Percentiles rank a stretch among this genome's conserved stretches.
phyloP scores from a whole-genome alignment of 352 stramenopile genomes.

The Globisporangium megalacanthum region DNA sequence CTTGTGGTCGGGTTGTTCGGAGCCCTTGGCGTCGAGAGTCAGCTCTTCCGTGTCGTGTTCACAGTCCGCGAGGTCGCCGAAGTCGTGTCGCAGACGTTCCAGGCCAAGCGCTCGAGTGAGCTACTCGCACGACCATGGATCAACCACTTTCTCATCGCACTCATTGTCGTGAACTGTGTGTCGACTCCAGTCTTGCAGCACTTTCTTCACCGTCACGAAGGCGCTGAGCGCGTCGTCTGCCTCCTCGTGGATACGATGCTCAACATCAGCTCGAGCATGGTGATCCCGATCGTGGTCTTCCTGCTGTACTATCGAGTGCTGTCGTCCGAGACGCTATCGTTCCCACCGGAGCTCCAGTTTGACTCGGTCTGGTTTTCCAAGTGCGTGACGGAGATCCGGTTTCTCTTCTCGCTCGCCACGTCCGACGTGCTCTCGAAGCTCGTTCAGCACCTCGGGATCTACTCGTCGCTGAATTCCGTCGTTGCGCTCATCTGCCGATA shows the following conservation, averaged over 20 bases:
- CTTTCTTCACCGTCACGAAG: not conserved
- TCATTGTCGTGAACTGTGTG: slow-evolving; percentile 8
- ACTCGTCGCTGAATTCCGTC: slow-evolving; percentile 8
- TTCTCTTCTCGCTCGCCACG: slow-evolving; percentile 14
- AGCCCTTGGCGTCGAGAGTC: slow-evolving; percentile 13
- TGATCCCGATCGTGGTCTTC: slow-evolving; percentile 17
- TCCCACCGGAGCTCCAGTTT: slow-evolving; percentile 15
- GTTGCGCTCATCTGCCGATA: not conserved
- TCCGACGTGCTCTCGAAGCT: slow-evolving; percentile 18
- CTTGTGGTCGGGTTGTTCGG: not conserved
- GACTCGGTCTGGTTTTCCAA: slow-evolving; percentile 21
- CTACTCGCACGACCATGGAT: slow-evolving; percentile 3
- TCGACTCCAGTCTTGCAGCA: slow-evolving; percentile 14
- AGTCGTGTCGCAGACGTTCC: slow-evolving; percentile 11
- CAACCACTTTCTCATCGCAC: slow-evolving; percentile 1
- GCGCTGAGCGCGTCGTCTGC: slow-evolving; percentile 13
- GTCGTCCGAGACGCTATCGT: slow-evolving; percentile 10
- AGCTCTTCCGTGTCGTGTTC: slow-evolving; percentile 4
- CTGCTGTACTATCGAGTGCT: slow-evolving; percentile 17
- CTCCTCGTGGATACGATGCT: slow-evolving; percentile 13
- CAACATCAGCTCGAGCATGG: slow-evolving; percentile 13
- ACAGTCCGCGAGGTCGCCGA: slow-evolving; percentile 12
- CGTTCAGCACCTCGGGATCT: slow-evolving; percentile 21
- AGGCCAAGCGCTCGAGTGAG: slow-evolving; percentile 13
- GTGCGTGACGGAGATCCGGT: slow-evolving; percentile 19